These are phyloP conservation scores for Talaromyces sp. DNA, from an alignment of 2,329 filamentous ascomycete genomes.

Conservation along the genomic window DNA sequence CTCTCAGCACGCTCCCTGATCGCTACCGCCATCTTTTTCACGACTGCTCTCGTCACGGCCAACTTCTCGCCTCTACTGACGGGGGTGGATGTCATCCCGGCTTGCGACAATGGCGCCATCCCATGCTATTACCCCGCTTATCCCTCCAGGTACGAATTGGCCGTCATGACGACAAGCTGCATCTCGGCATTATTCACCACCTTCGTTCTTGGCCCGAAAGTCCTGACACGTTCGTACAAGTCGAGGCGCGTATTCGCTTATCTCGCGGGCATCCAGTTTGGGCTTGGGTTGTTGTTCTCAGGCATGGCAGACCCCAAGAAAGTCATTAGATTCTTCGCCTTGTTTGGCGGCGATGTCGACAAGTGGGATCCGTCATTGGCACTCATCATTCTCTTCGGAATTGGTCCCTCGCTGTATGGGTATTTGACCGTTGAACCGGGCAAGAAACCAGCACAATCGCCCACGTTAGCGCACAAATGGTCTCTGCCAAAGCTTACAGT, in stretches of 20 bases:
- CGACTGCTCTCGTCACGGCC: slow-evolving; percentile 44
- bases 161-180: slow-evolving; percentile 36
- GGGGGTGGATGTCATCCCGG: slow-evolving; percentile 39
- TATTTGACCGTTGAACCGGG: slow-evolving; percentile 34
- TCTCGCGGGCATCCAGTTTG: slow-evolving; percentile 52
- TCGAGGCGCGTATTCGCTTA: slow-evolving; percentile 43
- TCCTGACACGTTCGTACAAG: slow-evolving; percentile 30
- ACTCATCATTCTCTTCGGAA: slow-evolving; percentile 51
- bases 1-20: slow-evolving; percentile 51
- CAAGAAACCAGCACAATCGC: slow-evolving; percentile 27
- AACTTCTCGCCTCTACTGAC: slow-evolving; percentile 29
- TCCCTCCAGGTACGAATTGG: slow-evolving; percentile 37
- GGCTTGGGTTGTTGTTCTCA: slow-evolving; percentile 51
- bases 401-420: slow-evolving; percentile 47
- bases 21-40: slow-evolving; percentile 49
- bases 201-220: slow-evolving; percentile 34
- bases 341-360: slow-evolving; percentile 41
- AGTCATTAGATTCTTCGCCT: slow-evolving; percentile 51
- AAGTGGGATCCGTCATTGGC: slow-evolving; percentile 53
- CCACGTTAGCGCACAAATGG: slow-evolving; percentile 44
- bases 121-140: slow-evolving; percentile 51
- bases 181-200: slow-evolving; percentile 34
- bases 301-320: slow-evolving; percentile 54
- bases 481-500: slow-evolving; percentile 47
- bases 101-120: slow-evolving; percentile 34